phyloP scores from a whole-genome alignment of 2,329 filamentous ascomycete species.

The Passalora sequoiae region DNA sequence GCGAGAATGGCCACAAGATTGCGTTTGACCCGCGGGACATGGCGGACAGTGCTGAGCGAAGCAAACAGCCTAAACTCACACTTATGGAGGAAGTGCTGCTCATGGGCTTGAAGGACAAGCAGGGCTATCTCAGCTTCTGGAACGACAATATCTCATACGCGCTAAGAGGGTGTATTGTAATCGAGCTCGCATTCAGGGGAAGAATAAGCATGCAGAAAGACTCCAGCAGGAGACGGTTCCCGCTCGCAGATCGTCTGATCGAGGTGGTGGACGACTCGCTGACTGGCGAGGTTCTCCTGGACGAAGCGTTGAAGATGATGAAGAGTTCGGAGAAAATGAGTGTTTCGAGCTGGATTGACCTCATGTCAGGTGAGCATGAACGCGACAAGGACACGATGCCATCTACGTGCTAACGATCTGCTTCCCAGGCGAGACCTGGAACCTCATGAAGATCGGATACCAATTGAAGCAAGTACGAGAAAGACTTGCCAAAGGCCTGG shows the following conservation, averaged over 20 bases:
- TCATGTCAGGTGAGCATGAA: slow-evolving; percentile 84
- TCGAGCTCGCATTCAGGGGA: slow-evolving; percentile 92
- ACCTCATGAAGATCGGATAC: slow-evolving; percentile 99
- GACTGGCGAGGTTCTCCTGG: slow-evolving; percentile 92
- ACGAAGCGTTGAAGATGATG: slow-evolving; percentile 99
- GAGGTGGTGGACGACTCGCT: slow-evolving; percentile 96
- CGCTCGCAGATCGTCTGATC: slow-evolving; percentile 85
- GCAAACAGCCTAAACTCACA: slow-evolving; percentile 96
- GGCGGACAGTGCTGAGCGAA: slow-evolving; percentile 90
- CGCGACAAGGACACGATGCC: neutral
- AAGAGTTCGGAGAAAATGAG: slow-evolving; percentile 99
- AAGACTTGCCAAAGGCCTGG: slow-evolving; percentile 90
- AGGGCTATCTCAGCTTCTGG: slow-evolving; percentile 99
- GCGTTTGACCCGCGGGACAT: slow-evolving; percentile 96
- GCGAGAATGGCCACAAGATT: slow-evolving; percentile 97
- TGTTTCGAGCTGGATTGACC: slow-evolving; percentile 96
- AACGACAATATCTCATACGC: slow-evolving; percentile 99
- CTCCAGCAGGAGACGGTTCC: slow-evolving; percentile 82
- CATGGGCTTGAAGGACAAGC: slow-evolving; percentile 95
- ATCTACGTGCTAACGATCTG: slow-evolving; percentile 6
- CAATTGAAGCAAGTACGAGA: slow-evolving; percentile 99
- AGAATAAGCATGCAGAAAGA: slow-evolving; percentile 99
- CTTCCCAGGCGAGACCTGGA: slow-evolving; percentile 88
- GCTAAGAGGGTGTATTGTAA: slow-evolving; percentile 93
- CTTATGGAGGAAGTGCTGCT: slow-evolving; percentile 98